A percentile compares a stretch with the other conserved stretches of the same genome.
Conservation (phyloP, 2,329 filamentous ascomycete species). For the Venturia aucupariae region DNA sequence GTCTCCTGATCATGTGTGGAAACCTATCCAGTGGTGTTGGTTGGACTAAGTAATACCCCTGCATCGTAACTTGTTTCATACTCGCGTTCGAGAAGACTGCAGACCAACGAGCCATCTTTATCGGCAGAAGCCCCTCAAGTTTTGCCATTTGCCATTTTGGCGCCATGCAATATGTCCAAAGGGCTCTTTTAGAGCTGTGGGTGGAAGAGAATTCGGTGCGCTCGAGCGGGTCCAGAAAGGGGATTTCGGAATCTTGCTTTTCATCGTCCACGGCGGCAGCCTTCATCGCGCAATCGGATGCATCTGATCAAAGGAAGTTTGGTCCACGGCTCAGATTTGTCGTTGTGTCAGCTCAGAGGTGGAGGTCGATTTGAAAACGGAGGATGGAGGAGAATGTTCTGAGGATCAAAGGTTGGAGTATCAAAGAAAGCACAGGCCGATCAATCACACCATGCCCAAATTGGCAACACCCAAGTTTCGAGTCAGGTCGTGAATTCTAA, state of each 20-base stretch:
- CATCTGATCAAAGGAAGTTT: no score
- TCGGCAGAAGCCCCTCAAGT: not conserved
- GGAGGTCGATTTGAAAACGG: not conserved
- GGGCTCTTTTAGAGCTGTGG: not conserved
- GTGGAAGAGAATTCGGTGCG: not conserved
- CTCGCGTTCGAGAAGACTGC: not conserved
- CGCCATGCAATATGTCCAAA: not conserved
- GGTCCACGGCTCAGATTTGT: not conserved
- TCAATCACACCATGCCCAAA: not conserved
- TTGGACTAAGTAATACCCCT: not conserved
- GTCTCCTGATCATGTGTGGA: not conserved
- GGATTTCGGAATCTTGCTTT: not conserved
- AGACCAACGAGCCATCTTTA: slow-evolving; percentile 1
- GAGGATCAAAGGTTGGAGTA: not conserved
- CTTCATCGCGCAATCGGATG: not conserved
- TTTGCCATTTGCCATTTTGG: not conserved
- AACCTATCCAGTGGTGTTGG: not conserved
- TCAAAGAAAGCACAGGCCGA: not conserved
- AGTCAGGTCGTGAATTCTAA: not conserved
- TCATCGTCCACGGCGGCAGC: not conserved
- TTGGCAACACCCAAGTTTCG: not conserved
- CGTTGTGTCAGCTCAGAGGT: not conserved
- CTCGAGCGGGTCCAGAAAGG: not conserved
- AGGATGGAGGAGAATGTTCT: not conserved
- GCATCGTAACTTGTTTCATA: not conserved